Evolutionary conservation across 495 filamentous ascomycete genomes (phyloP), one percentile per base, ranked within the genome.

Genomic region (Diplogelasinospora grovesii): DNA sequence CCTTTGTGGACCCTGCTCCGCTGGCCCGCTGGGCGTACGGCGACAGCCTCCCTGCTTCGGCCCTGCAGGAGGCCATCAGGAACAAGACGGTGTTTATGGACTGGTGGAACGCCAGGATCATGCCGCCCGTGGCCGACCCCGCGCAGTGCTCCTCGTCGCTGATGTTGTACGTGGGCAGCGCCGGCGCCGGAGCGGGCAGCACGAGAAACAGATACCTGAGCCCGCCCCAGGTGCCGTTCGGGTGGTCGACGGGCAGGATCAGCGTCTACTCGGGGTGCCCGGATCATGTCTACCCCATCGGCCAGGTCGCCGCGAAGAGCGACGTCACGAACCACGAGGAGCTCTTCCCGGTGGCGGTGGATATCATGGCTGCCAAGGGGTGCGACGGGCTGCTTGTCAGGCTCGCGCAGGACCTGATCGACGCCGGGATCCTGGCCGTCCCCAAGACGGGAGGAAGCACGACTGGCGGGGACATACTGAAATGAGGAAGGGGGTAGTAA

Each of bases 351-450:
- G 78, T 85, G 0, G 70, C 69, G 0, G 66, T 82, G 14, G 66
- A 73, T 41, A 62, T 85, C 24, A 56, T 79, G 53, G 78, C 72
- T 3, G 73, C 77, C 2, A 70, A 71, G 32, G 79, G 78, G 0
- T 83, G 81, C 43, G 81, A 85, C 59, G 65, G 70, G 0, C 63
- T 83, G 58, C 52, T 83, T 30, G 75, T 70, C 10, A 65, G 59
- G 22, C 49, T 83, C 27, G 68, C 77, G n/a, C 53, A 66, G 41
- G 74, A 73, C 22, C 41, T 84, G 18, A 55, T 66, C 1, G 48
- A 51, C 22, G 63, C 56, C 0, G 77, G 75, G 0, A 69, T 82
- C 32, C 10, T 83, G 20, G 60, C 60, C 34, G 37, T 59, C 9
- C 71, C 68, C 5, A 46, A 54, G 35, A 58, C 68, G 0, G 77